Percentiles rank a stretch among this genome's conserved stretches.
Evolutionary conservation across 202 grass and related monocot genomes (phyloP).

Genomic region (Panicum virgatum): DNA sequence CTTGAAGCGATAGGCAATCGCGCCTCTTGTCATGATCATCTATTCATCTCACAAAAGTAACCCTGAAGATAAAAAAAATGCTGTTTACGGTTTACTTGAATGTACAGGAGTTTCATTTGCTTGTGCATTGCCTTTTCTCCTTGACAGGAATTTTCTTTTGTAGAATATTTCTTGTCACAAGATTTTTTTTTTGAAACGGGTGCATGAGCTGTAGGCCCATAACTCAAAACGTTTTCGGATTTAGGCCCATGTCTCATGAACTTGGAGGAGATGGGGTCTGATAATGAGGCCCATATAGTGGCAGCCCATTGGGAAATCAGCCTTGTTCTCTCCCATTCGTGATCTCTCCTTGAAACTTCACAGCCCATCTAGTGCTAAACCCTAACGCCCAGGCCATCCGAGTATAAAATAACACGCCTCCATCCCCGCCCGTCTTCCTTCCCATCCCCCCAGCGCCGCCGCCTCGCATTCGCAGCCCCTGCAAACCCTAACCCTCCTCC

Average conservation of each 20-base stretch:
- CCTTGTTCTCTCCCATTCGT: not conserved
- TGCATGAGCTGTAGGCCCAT: not conserved
- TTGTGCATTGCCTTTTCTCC: no score
- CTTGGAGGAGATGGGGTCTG: not conserved
- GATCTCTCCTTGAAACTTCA: slow-evolving; percentile 24
- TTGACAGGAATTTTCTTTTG: not conserved
- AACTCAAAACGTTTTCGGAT: not conserved
- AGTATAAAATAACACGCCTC: not conserved
- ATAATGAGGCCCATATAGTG: not conserved
- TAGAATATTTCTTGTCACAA: not conserved
- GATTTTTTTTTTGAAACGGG: not conserved
- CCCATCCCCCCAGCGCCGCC: slow-evolving; percentile 5
- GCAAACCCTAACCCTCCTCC: slow-evolving; percentile 2
- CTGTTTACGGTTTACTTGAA: not conserved
- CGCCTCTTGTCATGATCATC: no score
- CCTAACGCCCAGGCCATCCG: slow-evolving; percentile 28
- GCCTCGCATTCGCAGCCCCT: not conserved
- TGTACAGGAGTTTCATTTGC: no score
- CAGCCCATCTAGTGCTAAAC: slow-evolving; percentile 27
- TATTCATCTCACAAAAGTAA: not conserved
- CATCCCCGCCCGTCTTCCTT: not conserved
- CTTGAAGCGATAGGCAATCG: no score
- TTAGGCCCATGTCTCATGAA: not conserved
- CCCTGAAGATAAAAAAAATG: no score
- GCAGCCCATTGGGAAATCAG: not conserved